Evolutionary conservation across 2,329 filamentous ascomycete species (phyloP).

Genomic region (Hirsutella thompsonii): DNA sequence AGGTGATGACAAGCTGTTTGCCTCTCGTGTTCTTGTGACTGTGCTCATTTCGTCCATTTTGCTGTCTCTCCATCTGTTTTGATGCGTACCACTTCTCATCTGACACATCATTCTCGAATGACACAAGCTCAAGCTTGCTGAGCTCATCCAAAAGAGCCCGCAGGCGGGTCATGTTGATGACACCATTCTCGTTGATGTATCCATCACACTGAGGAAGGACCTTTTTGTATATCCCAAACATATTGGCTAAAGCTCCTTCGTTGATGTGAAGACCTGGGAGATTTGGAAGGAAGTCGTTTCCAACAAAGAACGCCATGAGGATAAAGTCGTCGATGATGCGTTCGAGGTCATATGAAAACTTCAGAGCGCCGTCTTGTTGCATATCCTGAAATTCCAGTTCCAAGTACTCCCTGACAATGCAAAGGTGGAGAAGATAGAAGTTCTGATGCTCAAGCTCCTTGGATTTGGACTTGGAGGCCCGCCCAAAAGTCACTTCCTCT

Average conservation of each 20-base stretch:
- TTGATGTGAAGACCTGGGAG: constrained; percentile 95
- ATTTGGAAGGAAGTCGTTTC: constrained; percentile 97
- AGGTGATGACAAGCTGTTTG: constrained; percentile 58
- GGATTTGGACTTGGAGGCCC: constrained; percentile 74
- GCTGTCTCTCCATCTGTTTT: constrained; percentile 61
- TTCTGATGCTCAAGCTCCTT: constrained; percentile 98
- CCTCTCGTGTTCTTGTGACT: constrained; percentile 40
- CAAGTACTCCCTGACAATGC: constrained; percentile 92
- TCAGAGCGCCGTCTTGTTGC: constrained; percentile 56
- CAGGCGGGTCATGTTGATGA: constrained; percentile 77
- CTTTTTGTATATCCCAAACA: constrained; percentile 95
- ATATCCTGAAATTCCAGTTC: constrained; percentile 95
- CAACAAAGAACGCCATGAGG: constrained; percentile 97
- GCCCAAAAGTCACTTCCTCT: constrained; percentile 95
- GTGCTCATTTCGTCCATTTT: constrained; percentile 42
- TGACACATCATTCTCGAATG: constrained; percentile 81
- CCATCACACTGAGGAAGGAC: constrained; percentile 78
- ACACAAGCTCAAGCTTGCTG: constrained; percentile 77
- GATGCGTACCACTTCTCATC: constrained; percentile 88
- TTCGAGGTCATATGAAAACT: constrained; percentile 84
- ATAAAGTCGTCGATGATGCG: constrained; percentile 98
- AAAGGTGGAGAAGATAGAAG: constrained; percentile 94
- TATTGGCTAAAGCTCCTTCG: constrained; percentile 87
- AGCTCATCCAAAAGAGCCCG: constrained; percentile 69
- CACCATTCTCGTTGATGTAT: constrained; percentile 91